Percentiles rank a stretch among this genome's conserved stretches.
Evolutionary conservation across 2,329 filamentous ascomycete genomes (phyloP).

Genomic region (Claviceps maximensis): DNA sequence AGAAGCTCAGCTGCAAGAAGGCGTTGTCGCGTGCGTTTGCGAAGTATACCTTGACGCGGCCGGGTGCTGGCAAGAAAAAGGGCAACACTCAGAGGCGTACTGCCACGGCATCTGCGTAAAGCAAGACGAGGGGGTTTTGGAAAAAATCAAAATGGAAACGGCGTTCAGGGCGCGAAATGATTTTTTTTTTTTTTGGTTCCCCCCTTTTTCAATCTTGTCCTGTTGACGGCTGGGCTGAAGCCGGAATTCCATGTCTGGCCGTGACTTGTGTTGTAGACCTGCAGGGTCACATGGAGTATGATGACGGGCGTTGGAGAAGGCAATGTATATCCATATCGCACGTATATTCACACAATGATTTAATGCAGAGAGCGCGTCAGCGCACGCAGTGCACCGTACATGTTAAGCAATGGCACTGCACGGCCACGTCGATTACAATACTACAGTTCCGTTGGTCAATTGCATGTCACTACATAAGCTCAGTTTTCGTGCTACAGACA

Average conservation of each 20-base stretch:
- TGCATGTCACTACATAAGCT: too few relatives aligned
- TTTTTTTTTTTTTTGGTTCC: neutral
- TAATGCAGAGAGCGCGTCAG: too few relatives aligned
- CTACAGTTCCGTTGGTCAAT: too few relatives aligned
- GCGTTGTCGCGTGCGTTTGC: constrained; percentile 86
- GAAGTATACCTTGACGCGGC: constrained; percentile 63
- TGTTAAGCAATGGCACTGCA: neutral
- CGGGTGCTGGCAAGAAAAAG: constrained; percentile 21
- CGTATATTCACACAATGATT: neutral
- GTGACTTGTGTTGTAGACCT: too few relatives aligned
- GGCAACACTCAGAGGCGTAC: constrained; percentile 4
- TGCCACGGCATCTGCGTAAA: constrained; percentile 1
- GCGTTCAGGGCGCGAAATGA: neutral
- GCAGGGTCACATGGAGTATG: too few relatives aligned
- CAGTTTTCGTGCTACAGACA: too few relatives aligned
- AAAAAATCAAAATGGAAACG: neutral
- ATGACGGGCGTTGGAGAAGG: too few relatives aligned
- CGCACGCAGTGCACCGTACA: neutral
- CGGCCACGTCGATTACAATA: neutral
- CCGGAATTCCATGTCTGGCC: neutral
- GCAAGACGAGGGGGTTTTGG: neutral
- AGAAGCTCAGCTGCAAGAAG: constrained; percentile 97
- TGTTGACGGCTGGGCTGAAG: neutral
- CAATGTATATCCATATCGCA: too few relatives aligned
- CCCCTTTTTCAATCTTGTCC: neutral